Evolutionary conservation across 1,284 basidiomycete species (phyloP), one percentile per base, ranked within the genome.

Genomic region (Psilocybe mexicana): DNA sequence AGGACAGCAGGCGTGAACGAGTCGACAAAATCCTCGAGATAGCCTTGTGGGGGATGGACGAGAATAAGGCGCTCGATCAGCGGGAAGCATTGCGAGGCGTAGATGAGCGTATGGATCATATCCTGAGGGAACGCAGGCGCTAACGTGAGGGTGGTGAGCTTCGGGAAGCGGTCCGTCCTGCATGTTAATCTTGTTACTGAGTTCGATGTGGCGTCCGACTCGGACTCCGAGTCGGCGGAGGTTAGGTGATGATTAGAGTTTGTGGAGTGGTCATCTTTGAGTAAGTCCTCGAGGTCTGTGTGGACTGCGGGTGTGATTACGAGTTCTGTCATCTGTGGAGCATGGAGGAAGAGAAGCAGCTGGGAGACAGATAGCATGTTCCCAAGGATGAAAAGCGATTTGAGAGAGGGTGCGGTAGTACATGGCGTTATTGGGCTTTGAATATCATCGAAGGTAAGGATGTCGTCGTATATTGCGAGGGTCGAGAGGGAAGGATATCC

Each of bases 291-390:
- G 8, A 65, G 38, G 33, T 69, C 67, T 53, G 60, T 58, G 10
- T 33, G 52, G 5, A 65, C 58, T 24, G 68, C 49, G 6, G 69
- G 69, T 4, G 67, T 65, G 33, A 69, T 66, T 18, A 63, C 61
- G 24, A 70, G 61, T 14, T 65, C 63, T 33, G 57, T 52, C 11
- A 70, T 55, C 1, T 62, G 54, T 1, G 69, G 67, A 2, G 63
- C 63, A 18, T 60, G 35, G 2, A 67, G 47, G 25, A 63, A 62
- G n/a, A 65, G 52, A 10, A 70, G 60, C 18, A 70, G 62, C 40
- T 70, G 67, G 11, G 69, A 66, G 3, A 69, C 63, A 18, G 57
- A 62, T 30, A 62, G 62, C 57, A 69, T 66, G 42, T 65, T 64
- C 1, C 67, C 68, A 33, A 65, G 63, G 26, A 70, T 61, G 44